Percentiles rank a stretch among this genome's conserved stretches.
Conservation (phyloP, 345 rosid species). For the Boechera retrofracta region DNA sequence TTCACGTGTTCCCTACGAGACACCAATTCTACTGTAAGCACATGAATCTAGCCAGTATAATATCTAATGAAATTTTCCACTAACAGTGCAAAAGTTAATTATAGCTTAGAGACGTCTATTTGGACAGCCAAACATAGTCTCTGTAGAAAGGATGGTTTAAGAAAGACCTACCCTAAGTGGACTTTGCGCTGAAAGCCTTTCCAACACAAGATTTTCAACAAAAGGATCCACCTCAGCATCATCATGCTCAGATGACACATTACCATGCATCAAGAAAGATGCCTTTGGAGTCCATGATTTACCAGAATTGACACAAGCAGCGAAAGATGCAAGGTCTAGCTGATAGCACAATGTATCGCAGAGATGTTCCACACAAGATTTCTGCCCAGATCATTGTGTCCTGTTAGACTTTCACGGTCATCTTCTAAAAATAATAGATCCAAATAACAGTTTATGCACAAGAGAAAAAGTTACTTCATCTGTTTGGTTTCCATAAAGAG, state of each 20-base stretch:
- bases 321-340: constrained; percentile 89
- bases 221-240: constrained; percentile 69
- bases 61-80: neutral
- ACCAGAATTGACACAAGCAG: constrained; percentile 87
- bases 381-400: constrained; percentile 57
- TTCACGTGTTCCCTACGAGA: constrained; percentile 3
- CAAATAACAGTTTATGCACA: constrained; percentile 13
- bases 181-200: constrained; percentile 93
- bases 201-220: constrained; percentile 93
- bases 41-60: constrained; percentile 18
- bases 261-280: constrained; percentile 69
- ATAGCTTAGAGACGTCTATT: constrained; percentile 21
- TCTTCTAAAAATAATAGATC: constrained; percentile 13
- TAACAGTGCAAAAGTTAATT: neutral
- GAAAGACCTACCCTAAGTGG: constrained; percentile 76
- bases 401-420: constrained; percentile 43
- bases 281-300: constrained; percentile 75
- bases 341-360: constrained; percentile 84
- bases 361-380: constrained; percentile 83
- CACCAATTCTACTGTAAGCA: constrained; percentile 8
- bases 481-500: constrained; percentile 63
- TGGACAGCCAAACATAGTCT: constrained; percentile 26
- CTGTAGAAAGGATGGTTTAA: neutral
- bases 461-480: constrained; percentile 64
- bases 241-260: constrained; percentile 53